Base-by-base conservation (phyloP, 1,284 basidiomycete species). In the Blastosporella zonata region DNA sequence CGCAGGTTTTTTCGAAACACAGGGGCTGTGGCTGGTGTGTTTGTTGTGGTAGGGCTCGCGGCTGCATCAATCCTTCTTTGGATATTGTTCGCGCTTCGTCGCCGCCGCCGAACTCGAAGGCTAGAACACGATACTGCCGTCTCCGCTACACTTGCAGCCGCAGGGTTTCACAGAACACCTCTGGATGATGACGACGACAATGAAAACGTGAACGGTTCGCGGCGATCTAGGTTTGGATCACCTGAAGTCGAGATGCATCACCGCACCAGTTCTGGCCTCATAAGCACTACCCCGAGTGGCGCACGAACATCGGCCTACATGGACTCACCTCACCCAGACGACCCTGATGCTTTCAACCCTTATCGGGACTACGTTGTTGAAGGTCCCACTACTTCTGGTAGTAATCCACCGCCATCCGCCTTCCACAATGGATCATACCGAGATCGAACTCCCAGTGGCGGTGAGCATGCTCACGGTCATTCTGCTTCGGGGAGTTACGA, bases 21-120 rank as follows among this genome's bases (percentile, higher is more conserved):
- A 29, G 86, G 85, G 18, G 87, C 87, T 10, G 87, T 90, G 2
- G 81, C 81, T 5, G 88, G 81, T 38, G 85, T 89, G 18, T 90
- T 90, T 59, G 74, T 87, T 31, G 77, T 90, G 25, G 84, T 88
- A 9, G 88, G 86, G 29, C 73, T 90, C 20, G 81, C 86, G 9
- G 77, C 73, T 4, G 81, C 83, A 1, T 79, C 85, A 8, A 84
- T 90, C 49, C 62, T 82, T 29, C 70, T 89, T 28, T 88, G 82
- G 73, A 68, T 87, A 47, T 65, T 87, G 57, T 88, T 89, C 63
- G 84, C 79, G 46, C 64, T 87, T 51, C 79, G 82, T 18, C 76
- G 84, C 34, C 75, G 83, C 49, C 75, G 83, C 36, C 74, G 80
- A 22, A 79, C 71, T 36, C 74, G 69, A 34, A 71, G 73, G 43